Evolutionary conservation across 768 basidiomycete species (phyloP), one percentile per base, ranked within the genome.

Genomic region (Lactifluus volemus): DNA sequence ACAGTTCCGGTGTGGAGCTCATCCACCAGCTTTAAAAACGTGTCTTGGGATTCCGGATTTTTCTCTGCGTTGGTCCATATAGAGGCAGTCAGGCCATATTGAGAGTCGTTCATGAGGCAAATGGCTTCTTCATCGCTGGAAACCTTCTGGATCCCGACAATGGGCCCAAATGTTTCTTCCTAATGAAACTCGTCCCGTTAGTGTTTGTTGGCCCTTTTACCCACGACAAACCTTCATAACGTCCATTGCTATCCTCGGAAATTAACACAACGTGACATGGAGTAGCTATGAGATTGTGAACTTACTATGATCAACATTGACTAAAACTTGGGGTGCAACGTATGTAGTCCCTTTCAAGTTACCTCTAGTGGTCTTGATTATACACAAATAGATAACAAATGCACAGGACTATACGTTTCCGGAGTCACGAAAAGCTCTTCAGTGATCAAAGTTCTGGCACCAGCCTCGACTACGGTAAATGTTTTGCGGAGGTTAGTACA

Each of bases 121-220:
- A 98, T 74, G 1, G 97, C 97, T 70, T 96, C 92, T 49, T 86
- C 88, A 70, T 98, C 97, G 0, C 84, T 84, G 9, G 80, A 76
- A 21, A 92, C 89, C 88, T 93, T 95, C 74, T 91, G 88, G 63
- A 99, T 93, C 11, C 94, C 95, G 32, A 98, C 78, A 6, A 97
- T 81, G 0, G 97, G 97, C 0, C 97, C 97, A 64, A 98, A 98
- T 0, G 91, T 92, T 73, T 94, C 90, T 73, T 88, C 85, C 85
- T 89, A 55, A 21, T 29, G 44, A 19, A 21, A 30, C 11, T 34
- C n/a, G 29, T 34, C 6, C 36, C 12, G 30, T 44, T 51, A 52
- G 53, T 44, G 25, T 21, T 25, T 42, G 19, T 42, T 41, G 49
- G 39, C 14, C 38, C 55, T 7, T 53, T 58, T 34, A 29, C 5